phyloP scores from a whole-genome alignment of 1,284 basidiomycete species.

The Microbotryum violaceum region DNA sequence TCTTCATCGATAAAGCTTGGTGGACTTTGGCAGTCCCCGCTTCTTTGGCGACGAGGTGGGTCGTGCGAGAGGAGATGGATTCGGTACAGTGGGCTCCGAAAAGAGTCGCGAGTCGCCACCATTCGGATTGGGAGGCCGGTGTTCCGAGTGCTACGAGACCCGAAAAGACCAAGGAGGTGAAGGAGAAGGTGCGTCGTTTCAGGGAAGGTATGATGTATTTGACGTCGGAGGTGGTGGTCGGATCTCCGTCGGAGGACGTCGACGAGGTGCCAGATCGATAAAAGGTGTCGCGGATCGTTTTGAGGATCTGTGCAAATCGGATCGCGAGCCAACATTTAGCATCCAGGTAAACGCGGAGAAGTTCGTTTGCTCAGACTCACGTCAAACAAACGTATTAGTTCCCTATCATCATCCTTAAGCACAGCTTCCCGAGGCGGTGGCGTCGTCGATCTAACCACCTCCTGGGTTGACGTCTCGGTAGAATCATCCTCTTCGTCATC shows the following conservation, averaged over 20 bases:
- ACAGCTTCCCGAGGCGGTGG: constrained; percentile 52
- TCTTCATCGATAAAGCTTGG: constrained; percentile 55
- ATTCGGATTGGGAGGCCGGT: constrained; percentile 53
- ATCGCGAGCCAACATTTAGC: constrained; percentile 45
- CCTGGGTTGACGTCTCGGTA: constrained; percentile 12
- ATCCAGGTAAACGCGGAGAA: constrained; percentile 48
- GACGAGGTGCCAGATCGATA: constrained; percentile 42
- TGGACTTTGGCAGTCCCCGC: constrained; percentile 88
- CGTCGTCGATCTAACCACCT: constrained; percentile 25
- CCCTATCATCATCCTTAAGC: constrained; percentile 78
- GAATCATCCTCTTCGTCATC: constrained; percentile 21
- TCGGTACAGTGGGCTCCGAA: constrained; percentile 79
- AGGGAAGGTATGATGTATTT: constrained; percentile 75
- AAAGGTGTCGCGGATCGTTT: constrained; percentile 50
- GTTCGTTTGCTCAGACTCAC: constrained; percentile 45
- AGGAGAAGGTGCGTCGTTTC: constrained; percentile 65
- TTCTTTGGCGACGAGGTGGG: constrained; percentile 86
- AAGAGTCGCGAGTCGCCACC: constrained; percentile 77
- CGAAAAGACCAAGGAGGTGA: constrained; percentile 78
- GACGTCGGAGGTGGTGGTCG: not conserved
- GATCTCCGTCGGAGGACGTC: constrained; percentile 4
- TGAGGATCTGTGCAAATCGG: constrained; percentile 5
- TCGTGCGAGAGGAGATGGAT: constrained; percentile 60
- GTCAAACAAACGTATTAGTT: constrained; percentile 65
- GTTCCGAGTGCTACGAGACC: constrained; percentile 79